phyloP scores from a whole-genome alignment of 257 asterid species.

The Fraxinus cuspidata region DNA sequence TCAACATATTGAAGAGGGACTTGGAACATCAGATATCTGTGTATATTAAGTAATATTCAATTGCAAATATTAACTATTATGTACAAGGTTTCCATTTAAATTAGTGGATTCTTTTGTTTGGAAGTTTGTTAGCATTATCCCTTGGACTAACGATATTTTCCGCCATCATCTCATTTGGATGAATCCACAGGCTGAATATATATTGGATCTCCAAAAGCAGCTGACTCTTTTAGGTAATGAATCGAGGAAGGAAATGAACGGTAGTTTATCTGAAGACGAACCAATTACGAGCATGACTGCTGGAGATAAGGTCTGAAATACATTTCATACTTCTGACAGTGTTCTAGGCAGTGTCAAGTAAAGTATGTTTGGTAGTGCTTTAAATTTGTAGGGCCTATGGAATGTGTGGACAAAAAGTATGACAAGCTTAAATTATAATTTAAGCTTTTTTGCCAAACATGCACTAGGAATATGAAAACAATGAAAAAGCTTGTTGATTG shows the following conservation, averaged over 20 bases:
- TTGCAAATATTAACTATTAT: not conserved
- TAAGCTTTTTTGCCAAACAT: too few relatives aligned
- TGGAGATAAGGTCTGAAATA: conserved; percentile 63
- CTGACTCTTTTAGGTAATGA: conserved; percentile 74
- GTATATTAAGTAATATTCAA: not conserved
- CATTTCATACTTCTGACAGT: conserved; percentile 1
- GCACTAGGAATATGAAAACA: conserved; percentile 19
- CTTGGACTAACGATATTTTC: not conserved
- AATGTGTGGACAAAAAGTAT: too few relatives aligned
- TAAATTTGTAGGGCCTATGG: too few relatives aligned
- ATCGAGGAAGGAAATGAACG: conserved; percentile 67
- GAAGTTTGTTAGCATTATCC: not conserved
- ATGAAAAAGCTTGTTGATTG: not conserved
- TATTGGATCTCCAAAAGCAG: conserved; percentile 93
- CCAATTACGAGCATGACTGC: conserved; percentile 68
- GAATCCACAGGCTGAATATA: conserved; percentile 76
- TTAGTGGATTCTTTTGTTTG: not conserved
- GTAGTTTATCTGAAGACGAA: conserved; percentile 70
- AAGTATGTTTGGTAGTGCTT: too few relatives aligned
- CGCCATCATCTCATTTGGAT: conserved; percentile 13
- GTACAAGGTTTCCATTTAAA: not conserved
- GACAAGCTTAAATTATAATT: too few relatives aligned
- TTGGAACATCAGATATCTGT: not conserved
- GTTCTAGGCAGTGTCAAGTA: not conserved
- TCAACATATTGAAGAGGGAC: not conserved